Base-by-base conservation (phyloP, 2,329 filamentous ascomycete genomes). In the Clathrospora elynae region DNA sequence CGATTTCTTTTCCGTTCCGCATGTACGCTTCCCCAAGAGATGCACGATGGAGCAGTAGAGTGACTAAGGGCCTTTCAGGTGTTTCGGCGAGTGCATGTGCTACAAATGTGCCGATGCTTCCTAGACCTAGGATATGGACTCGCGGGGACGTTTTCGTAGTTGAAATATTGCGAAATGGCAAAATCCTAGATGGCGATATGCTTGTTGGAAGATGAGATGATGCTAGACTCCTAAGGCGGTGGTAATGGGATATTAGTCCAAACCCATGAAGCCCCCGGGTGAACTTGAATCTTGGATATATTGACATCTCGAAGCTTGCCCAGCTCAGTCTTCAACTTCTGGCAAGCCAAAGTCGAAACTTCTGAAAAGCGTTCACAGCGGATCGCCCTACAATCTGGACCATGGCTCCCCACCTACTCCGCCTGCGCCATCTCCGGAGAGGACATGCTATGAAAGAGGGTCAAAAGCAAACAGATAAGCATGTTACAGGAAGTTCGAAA, bases 71-170 rank as follows among this genome's bases (percentile, higher is more conserved):
- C 8, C 24, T 28, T 35, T 22, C 4, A n/a, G 40, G 29, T 24
- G 36, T 36, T 7, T 51, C 40, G n/a, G 35, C 35, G n/a, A 49
- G 28, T 13, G 45, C 25, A 18, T 49, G 45, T 12, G 45, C 45
- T 29, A 26, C 28, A 22, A 49, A 49, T 13, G 40, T 37, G 16
- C 41, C 41, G 10, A 44, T 38, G 14, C 41, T 38, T 23, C 46
- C 46, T 10, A 49, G 19, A 6, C 46, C 36, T 17, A 49, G 36
- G 18, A 49, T 14, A 29, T 49, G 46, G 19, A 44, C 17, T 11
- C 28, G 41, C 8, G 40, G 40, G 9, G 24, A 24, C 22, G 18
- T n/a, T 23, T 17, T 33, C 10, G 20, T 19, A 12, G 28, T 37
- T 20, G 32, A 25, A 6, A 42, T 26, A 23, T n/a, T 22, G 20